phyloP scores from a whole-genome alignment of 139 green algal species.

The Tetradesmus lagerheimii region DNA sequence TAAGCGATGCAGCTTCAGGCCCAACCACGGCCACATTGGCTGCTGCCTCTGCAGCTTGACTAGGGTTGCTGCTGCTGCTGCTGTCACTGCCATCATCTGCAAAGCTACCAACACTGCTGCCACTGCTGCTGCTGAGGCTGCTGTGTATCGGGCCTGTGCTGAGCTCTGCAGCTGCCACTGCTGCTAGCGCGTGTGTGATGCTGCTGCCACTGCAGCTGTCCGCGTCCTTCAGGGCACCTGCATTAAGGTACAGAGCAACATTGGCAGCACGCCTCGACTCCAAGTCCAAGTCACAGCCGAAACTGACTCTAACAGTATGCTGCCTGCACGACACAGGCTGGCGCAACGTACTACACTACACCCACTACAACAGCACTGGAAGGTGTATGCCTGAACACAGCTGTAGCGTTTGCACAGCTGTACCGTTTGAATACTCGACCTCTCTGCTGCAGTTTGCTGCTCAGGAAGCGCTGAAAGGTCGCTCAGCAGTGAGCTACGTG shows the following conservation, averaged over 20 bases:
- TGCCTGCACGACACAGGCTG: too few relatives aligned
- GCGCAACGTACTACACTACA: too few relatives aligned
- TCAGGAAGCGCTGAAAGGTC: too few relatives aligned
- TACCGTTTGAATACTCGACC: too few relatives aligned
- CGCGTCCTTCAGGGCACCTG: neutral
- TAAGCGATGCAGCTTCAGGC: neutral
- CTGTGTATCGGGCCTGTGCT: neutral
- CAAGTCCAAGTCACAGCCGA: too few relatives aligned
- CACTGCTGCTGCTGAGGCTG: neutral
- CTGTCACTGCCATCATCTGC: neutral
- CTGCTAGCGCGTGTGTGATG: neutral
- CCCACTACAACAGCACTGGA: too few relatives aligned
- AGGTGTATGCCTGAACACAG: too few relatives aligned
- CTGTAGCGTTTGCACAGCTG: too few relatives aligned
- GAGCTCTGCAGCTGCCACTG: neutral
- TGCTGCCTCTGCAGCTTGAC: constrained; percentile 10
- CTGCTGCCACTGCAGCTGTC: constrained; percentile 13
- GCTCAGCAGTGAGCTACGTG: too few relatives aligned
- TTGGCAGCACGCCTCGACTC: too few relatives aligned
- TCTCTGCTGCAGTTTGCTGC: too few relatives aligned
- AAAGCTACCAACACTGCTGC: neutral
- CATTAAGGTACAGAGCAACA: neutral
- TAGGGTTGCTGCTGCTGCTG: neutral
- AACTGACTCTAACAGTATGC: too few relatives aligned
- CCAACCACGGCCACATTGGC: neutral